Evolutionary conservation across 2,329 filamentous ascomycete species (phyloP), one percentile per base, ranked within the genome.

Genomic region (Parafenestella ontariensis): DNA sequence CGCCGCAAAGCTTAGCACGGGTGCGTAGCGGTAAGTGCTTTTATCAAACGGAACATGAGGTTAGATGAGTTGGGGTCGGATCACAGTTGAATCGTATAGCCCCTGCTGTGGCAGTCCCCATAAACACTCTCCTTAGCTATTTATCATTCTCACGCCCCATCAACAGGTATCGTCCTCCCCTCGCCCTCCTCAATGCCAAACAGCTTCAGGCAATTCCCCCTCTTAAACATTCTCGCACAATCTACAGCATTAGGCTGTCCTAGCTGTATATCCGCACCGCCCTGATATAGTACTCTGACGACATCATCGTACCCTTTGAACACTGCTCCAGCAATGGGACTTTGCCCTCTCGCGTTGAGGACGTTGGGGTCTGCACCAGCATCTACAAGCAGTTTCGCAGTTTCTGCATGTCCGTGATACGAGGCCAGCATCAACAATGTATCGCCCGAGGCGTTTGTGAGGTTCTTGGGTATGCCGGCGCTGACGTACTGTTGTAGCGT

Each of bases 361-460:
- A 83, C 79, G 71, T 91, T 90, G 0, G 87, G 82, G 64, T 91
- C 87, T 1, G 87, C 87, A 1, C 87, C 86, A 54, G 85, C 79
- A 24, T 83, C 77, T 1, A 91, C 72, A 10, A 91, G 80, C 54
- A 89, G 78, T 42, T 77, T 79, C 23, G 88, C 86, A 0, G 89
- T 81, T 0, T 83, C 78, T 1, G 82, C 79, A 49, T 90, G 86
- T 10, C 88, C 88, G 61, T 90, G 83, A 64, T 91, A 91, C 0
- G 87, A 82, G 0, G 88, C 85, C 1, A 92, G 82, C 89, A 92
- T 92, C 54, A 91, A 78, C 56, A 91, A 74, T n/a, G 84, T 89
- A 70, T 92, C 88, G 44, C 89, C 89, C 59, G 89, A 88, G 45
- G 88, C 83, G 65, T 91, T 91, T 20, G 87, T 90, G 72, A 91